Conservation (phyloP, 1,284 basidiomycete genomes). For the Leccinum ponderosum region DNA sequence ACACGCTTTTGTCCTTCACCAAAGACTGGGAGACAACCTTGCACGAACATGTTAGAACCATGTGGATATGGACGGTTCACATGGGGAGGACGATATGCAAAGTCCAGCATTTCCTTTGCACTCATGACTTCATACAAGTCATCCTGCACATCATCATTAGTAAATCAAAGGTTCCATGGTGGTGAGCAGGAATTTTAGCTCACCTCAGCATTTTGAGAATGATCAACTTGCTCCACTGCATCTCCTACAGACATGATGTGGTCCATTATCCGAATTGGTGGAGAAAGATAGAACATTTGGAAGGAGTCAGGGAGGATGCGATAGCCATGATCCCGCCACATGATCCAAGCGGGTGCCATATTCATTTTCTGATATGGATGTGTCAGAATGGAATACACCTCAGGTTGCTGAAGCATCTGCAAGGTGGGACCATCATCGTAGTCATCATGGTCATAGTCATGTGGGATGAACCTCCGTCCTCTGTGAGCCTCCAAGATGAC, state of each 20-base stretch:
- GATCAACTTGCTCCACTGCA: too few species aligned
- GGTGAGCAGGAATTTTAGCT: not conserved
- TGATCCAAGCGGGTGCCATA: conserved; percentile 5
- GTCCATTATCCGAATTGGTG: not conserved
- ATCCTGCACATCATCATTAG: not conserved
- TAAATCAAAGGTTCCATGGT: too few species aligned
- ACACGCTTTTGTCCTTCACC: not conserved
- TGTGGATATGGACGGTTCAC: too few species aligned
- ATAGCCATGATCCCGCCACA: conserved; percentile 22
- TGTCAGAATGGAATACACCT: conserved; percentile 3
- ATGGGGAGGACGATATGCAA: too few species aligned
- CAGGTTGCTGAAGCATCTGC: conserved; percentile 4
- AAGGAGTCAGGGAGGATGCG: not conserved
- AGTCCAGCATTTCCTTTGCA: conserved; percentile 11
- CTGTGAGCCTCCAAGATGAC: not conserved
- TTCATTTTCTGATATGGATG: not conserved
- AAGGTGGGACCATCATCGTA: conserved; percentile 12
- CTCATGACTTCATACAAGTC: conserved; percentile 1
- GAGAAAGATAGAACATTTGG: too few species aligned
- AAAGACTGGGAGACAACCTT: not conserved
- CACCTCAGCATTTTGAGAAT: not conserved
- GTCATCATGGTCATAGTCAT: conserved; percentile 5
- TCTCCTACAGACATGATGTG: conserved; percentile 11
- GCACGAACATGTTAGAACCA: too few species aligned
- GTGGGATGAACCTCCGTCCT: not conserved